Base-by-base conservation (phyloP, 805 yeast species). In the Barnettozyma siamensis region DNA sequence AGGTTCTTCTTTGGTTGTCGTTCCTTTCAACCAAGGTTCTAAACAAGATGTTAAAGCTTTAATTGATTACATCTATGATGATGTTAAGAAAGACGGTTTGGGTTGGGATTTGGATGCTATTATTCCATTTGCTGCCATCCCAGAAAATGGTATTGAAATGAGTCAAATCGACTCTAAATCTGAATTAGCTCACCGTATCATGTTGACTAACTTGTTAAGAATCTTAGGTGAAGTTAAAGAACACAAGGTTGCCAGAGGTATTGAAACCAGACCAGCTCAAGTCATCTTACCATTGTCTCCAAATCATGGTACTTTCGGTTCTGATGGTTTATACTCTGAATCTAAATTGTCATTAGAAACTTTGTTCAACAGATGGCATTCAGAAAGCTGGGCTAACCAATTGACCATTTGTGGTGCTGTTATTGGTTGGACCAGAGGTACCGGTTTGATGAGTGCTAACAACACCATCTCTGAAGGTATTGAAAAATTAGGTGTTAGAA, bases 381-480 rank as follows among this genome's bases (percentile, higher is more conserved):
- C 99, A 36, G 99, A 93, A 74, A 84, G 88, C 45, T 93, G 99
- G 99, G 81, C 83, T 35, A 72, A 84, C 51, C 93, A 86, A 72
- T 80, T 93, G 70, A 93, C 98, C 45, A 73, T 93, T 46, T 89
- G 97, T 67, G 99, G 99, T 74, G 97, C 99, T 35, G 77, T 93
- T 53, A 93, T 93, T 66, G 99, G 99, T 64, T 93, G 99, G 99
- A 93, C 99, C 50, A 87, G 99, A 76, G 99, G 99, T 67, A 93
- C 99, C 45, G 99, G 99, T 61, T 80, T 93, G 62, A 93, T 93
- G 99, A 76, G 88, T 59, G 97, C 83, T 55, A 93, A 93, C 76
- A 93, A 93, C 72, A 83, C 88, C 63, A 87, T 93, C 64, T 96
- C 99, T 47, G 96, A 89, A 70, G 97, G 97, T 54, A 86, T 93